These are phyloP conservation scores for Graphium sp. DNA, from an alignment of 2,329 filamentous ascomycete genomes.

Conservation along the genomic window DNA sequence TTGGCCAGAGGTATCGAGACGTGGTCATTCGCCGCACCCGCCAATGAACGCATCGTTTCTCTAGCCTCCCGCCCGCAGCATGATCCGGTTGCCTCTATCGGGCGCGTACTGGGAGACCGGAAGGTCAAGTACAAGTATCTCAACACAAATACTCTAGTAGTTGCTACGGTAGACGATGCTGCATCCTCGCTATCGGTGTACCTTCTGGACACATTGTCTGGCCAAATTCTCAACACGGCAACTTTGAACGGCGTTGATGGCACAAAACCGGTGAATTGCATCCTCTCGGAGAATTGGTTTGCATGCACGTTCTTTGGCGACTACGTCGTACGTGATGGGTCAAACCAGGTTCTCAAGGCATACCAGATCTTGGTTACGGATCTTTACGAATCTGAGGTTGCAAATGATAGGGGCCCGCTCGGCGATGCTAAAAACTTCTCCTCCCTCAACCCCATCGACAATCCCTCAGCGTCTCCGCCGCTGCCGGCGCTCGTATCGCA, in stretches of 20 bases:
- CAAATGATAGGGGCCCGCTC: constrained; percentile 74
- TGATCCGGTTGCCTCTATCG: constrained; percentile 87
- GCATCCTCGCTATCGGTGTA: constrained; percentile 51
- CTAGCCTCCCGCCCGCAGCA: constrained; percentile 54
- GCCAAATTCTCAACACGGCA: constrained; percentile 57
- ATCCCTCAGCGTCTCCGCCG: constrained; percentile 32
- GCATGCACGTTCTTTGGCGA: constrained; percentile 62
- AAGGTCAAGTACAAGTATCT: constrained; percentile 97
- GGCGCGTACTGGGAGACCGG: constrained; percentile 78
- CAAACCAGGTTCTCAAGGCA: constrained; percentile 50
- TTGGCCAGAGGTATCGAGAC: constrained; percentile 26
- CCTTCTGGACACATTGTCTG: constrained; percentile 74
- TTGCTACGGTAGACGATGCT: constrained; percentile 49
- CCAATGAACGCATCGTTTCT: constrained; percentile 49
- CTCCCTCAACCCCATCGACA: constrained; percentile 48
- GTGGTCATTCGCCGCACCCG: constrained; percentile 59
- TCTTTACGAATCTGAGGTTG: constrained; percentile 69
- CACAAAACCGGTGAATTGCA: constrained; percentile 55
- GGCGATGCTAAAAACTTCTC: constrained; percentile 58
- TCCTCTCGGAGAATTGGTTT: constrained; percentile 90
- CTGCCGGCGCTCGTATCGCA: constrained; percentile 66
- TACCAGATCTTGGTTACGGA: constrained; percentile 78
- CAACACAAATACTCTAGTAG: constrained; percentile 68
- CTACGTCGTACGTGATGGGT: constrained; percentile 34
- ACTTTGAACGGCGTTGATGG: constrained; percentile 60